Conservation (phyloP, 1,139 yeast species). For the Meyerozyma elateridarum region DNA sequence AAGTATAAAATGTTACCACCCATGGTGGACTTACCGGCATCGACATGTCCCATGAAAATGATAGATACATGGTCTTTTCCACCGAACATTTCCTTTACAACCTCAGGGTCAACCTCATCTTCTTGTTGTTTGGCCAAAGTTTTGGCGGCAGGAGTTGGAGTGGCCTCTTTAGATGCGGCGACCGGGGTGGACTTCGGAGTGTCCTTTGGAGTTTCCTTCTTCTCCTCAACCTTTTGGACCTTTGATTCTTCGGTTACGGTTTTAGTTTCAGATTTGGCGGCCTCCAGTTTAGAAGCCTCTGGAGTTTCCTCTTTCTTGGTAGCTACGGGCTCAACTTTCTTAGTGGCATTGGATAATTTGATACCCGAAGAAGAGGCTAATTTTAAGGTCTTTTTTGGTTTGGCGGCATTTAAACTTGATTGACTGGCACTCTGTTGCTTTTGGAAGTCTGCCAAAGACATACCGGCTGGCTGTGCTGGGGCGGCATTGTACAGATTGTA, state of each 20-base stretch:
- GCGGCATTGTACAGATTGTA: constrained; percentile 15
- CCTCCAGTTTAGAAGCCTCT: constrained; percentile 15
- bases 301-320: constrained; percentile 27
- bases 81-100: constrained; percentile 89
- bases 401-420: constrained; percentile 39
- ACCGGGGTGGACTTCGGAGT: constrained; percentile 14
- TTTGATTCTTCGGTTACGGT: constrained; percentile 12
- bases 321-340: constrained; percentile 23
- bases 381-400: constrained; percentile 61
- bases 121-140: constrained; percentile 70
- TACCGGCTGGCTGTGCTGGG: constrained; percentile 45
- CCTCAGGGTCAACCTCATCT: constrained; percentile 81
- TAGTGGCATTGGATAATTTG: constrained; percentile 59
- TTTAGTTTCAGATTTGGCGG: constrained; percentile 13
- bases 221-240: constrained; percentile 5
- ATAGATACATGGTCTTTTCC: constrained; percentile 96
- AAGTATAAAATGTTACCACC: constrained; percentile 93
- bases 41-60: constrained; percentile 99
- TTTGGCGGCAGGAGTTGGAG: constrained; percentile 35
- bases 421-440: constrained; percentile 53
- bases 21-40: constrained; percentile 99
- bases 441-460: constrained; percentile 86
- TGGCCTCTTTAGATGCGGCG: constrained; percentile 14
- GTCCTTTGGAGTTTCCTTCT: constrained; percentile 6
- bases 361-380: constrained; percentile 63